Evolutionary conservation across 2,329 filamentous ascomycete genomes (phyloP), one percentile per base, ranked within the genome.

Genomic region (Ilyonectria robusta): DNA sequence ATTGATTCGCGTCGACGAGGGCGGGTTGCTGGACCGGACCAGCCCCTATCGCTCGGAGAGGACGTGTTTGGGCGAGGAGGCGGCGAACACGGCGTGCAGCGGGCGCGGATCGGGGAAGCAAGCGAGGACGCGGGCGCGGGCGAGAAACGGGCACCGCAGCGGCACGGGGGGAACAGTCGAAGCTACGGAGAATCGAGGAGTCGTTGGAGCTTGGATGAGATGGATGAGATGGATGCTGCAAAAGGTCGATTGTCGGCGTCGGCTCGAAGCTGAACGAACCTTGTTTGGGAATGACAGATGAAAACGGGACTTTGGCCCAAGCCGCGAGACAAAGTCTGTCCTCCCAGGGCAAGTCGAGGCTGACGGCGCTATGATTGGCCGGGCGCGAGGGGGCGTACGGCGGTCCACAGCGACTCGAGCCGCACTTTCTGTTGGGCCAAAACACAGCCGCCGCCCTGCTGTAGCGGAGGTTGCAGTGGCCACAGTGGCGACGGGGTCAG

Each of bases 1-100:
- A 76, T 74, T 68, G 70, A 75, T 71, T 73, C 74, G 74, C 74
- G 73, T 66, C 58, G 66, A 65, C 58, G 66, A 65, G 56, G 63
- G 59, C 35, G 63, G 51, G 61, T 37, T 58, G 46, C 48, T 55
- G 51, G 56, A 51, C 47, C 55, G 60, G 59, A 64, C 40, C 53
- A 70, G 53, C 64, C 66, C 73, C 60, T 69, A 65, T 68, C 67
- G 61, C 57, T 68, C 23, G 40, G 42, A 44, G 37, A 42, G 42
- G 54, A 42, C 54, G 66, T 63, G 66, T 56, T 62, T 40, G 21
- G n/a, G 31, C 31, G 64, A 26, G 26, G 58, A 42, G 57, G n/a
- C 33, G 51, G 53, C 53, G 68, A 54, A 60, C 57, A 61, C 64
- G 68, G 58, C 42, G 64, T 69, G 62, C 62, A 68, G 67, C 61